Evolutionary conservation across 176 grass and related monocot species (phyloP), one percentile per base, ranked within the genome.

Genomic region (Avena atlantica): DNA sequence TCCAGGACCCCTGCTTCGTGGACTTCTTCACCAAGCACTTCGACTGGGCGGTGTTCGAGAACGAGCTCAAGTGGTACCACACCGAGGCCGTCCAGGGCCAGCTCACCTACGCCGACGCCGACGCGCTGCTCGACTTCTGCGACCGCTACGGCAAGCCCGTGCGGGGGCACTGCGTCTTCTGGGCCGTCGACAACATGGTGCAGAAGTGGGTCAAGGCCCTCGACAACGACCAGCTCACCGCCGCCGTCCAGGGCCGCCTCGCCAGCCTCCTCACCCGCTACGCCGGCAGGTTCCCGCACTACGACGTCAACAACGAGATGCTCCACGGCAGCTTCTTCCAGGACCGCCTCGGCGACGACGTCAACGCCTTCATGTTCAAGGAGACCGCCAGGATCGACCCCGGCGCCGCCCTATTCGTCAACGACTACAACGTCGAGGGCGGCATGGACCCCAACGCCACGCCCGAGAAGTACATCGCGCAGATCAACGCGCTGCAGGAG

Each of bases 241-340:
- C 87, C 0, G 91, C 91, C 2, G 89, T 93, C 8, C 36, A 93
- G 31, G 59, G 12, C n/a, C 94, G 94, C 3, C 87, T 96, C 27
- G 69, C 70, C 14, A 45, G 94, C 76, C 94, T 96, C 36, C 94
- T 96, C 23, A 66, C 91, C 10, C 88, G 94, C 65, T 96, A 96
- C 87, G 84, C 90, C 34, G 89, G 85, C 40, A 13, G 88, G 48
- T 96, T 93, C 89, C 82, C 73, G 51, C 94, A 96, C 94, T 93
- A 96, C 84, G 94, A 96, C 81, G 94, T 96, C 17, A 93, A 96
- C 83, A 96, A 96, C 73, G 94, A 96, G 89, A 96, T 96, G 94
- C 94, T 96, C 16, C 94, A 96, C 21, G 94, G 94, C 0, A 88
- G 81, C 60, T 96, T 90, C 87, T 96, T 84, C 76, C 52, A 60